Evolutionary conservation across 352 stramenopile species (phyloP), one percentile per base, ranked within the genome.

Genomic region (Blastocystis hominis): DNA sequence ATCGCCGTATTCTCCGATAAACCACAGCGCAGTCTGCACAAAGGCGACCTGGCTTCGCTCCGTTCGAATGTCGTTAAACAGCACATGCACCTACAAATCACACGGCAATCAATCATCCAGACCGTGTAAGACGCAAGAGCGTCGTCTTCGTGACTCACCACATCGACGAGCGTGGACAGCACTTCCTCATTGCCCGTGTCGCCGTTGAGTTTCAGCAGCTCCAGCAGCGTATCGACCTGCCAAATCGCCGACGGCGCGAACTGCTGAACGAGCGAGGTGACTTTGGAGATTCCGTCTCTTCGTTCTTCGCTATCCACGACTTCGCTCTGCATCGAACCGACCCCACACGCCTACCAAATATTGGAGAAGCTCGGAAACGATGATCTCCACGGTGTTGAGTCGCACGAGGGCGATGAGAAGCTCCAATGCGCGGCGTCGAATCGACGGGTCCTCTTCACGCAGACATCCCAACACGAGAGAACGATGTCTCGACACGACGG

Each of bases 331-430:
- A 36, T 70, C 62, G n/a, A 20, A 36, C 24, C 42, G 40, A n/a
- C 42, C 42, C 20, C 46, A 1, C 62, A 68, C 15, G 20, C 10
- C 93, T 0, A 99, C 95, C 0, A 99, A 91, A 90, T 98, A 99
- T 91, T 99, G 98, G 34, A 99, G 93, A 89, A 99, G 95, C 90
- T 99, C 97, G 10, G 94, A 92, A 38, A 95, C 95, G 9, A 99
- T 92, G 86, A 93, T 88, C 81, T 97, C 92, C 44, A 98, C 97
- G 90, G 98, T 99, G 76, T 94, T 92, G 55, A 92, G 91, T 89
- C 98, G 98, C 44, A 98, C 96, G 20, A 99, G 92, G 75, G 97
- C 93, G 87, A 98, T 98, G 64, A 98, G 97, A 0, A 99, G 91
- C 87, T 99, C 97, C 0, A 99, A 92, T n/a, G 97, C 96, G 68